Conservation (phyloP, 176 grass and related monocot genomes). For the Oropetium thomaeum region DNA sequence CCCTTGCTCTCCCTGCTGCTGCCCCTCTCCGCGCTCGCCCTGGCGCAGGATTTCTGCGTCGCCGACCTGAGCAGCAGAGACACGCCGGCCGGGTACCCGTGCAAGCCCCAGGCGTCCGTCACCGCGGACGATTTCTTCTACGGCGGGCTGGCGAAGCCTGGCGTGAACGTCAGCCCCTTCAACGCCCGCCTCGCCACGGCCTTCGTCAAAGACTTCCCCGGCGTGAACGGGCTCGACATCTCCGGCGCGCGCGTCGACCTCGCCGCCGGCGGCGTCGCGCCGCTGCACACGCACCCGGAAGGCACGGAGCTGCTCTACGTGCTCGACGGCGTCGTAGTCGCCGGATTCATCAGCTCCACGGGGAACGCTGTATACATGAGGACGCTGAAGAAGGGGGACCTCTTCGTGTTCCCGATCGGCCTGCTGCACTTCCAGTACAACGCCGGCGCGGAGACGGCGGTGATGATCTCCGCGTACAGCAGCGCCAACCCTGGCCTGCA, state of each 20-base stretch:
- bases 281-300: conserved; percentile 48
- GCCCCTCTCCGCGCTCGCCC: neutral
- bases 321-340: conserved; percentile 22
- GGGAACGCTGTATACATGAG: conserved; percentile 31
- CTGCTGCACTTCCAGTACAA: conserved; percentile 55
- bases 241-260: conserved; percentile 44
- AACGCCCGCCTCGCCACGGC: conserved; percentile 37
- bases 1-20: neutral
- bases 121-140: conserved; percentile 47
- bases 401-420: conserved; percentile 48
- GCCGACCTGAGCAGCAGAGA: conserved; percentile 27
- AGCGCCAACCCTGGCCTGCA: conserved; percentile 52
- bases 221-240: conserved; percentile 50
- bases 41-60: conserved; percentile 50
- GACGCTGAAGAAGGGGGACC: conserved; percentile 38
- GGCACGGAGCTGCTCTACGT: conserved; percentile 44
- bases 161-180: conserved; percentile 30
- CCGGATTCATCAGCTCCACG: conserved; percentile 35
- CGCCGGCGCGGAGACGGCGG: conserved; percentile 17
- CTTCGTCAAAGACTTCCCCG: conserved; percentile 42
- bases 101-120: conserved; percentile 37
- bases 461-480: conserved; percentile 38
- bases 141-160: conserved; percentile 20
- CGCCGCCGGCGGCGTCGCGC: conserved; percentile 28
- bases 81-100: conserved; percentile 47